Percentiles rank a stretch among this genome's conserved stretches.
Evolutionary conservation across 1,284 basidiomycete genomes (phyloP).

Genomic region (Rugosomyces carneus): DNA sequence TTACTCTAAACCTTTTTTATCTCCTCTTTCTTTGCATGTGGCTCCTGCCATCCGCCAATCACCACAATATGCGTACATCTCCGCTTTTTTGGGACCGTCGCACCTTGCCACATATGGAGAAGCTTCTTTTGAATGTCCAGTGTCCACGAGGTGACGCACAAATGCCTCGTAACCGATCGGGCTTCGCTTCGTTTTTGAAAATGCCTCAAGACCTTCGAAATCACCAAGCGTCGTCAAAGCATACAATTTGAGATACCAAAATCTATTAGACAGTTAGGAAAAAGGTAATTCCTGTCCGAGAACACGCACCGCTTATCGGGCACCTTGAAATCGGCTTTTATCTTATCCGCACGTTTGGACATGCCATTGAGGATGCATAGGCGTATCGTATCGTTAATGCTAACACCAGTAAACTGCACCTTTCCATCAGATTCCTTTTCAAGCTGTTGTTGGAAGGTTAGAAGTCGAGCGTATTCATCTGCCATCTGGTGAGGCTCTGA

Average conservation of each 20-base stretch:
- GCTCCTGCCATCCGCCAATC: slow-evolving; percentile 86
- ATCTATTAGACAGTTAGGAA: slow-evolving; percentile 39
- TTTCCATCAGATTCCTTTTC: slow-evolving; percentile 83
- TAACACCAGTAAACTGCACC: slow-evolving; percentile 71
- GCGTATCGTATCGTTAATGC: slow-evolving; percentile 79
- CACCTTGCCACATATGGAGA: slow-evolving; percentile 73
- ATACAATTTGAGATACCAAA: slow-evolving; percentile 89
- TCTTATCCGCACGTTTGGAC: slow-evolving; percentile 80
- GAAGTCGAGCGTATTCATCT: slow-evolving; percentile 78
- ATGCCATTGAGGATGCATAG: slow-evolving; percentile 73
- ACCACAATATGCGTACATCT: slow-evolving; percentile 82
- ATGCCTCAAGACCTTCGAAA: slow-evolving; percentile 79
- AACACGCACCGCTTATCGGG: slow-evolving; percentile 75
- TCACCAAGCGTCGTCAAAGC: slow-evolving; percentile 74
- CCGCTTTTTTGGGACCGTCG: slow-evolving; percentile 75
- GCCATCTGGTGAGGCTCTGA: slow-evolving; percentile 61
- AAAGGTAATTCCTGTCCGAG: slow-evolving; percentile 2
- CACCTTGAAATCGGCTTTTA: slow-evolving; percentile 84
- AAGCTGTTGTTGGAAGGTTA: slow-evolving; percentile 78
- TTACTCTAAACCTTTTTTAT: slow-evolving; percentile 78
- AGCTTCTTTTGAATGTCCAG: slow-evolving; percentile 71
- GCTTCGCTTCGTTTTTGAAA: slow-evolving; percentile 80
- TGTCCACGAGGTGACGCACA: slow-evolving; percentile 73
- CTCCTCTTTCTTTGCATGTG: slow-evolving; percentile 81
- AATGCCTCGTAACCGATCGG: slow-evolving; percentile 96